Base-by-base conservation (phyloP, 1,284 basidiomycete genomes). In the Microbotryomycetes sp. region DNA sequence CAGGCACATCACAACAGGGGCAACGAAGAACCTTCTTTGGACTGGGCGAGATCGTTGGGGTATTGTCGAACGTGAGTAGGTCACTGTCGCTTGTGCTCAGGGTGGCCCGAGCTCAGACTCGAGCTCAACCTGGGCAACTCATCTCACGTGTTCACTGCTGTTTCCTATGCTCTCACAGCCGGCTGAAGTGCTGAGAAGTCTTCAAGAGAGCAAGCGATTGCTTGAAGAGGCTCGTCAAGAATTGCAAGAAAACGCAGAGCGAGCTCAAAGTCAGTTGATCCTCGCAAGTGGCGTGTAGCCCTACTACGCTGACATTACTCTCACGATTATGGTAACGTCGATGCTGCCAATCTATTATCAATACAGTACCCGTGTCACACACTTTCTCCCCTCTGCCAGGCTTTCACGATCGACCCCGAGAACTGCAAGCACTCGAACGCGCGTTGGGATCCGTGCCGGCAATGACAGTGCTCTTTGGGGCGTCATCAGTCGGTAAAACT, bases 401-500 rank as follows among this genome's bases (percentile, higher is more conserved):
- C 1, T 89, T 88, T 76, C 83, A 85, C 68, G 79, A 83, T 57
- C 81, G 88, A 3, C 82, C 81, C 46, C 79, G 81, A 23, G 88
- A 90, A 74, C 76, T 83, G 53, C 79, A 79, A 59, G 81, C 82
- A 9, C 76, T 90, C 45, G 82, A 85, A 67, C 80, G 83, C 56
- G 79, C 81, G 2, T 73, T 89, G 25, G 82, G 83, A 51, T 54
- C 55, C 0, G 60, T 71, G 0, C 70, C 58, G 4, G 54, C 84
- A 1, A 89, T 90, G 72, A 89, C 87, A 0, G 80, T 90, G 5
- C 76, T 90, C 2, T 89, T 87, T 66, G 88, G 88, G 6, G 85
- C 87, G n/a, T 86, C 84, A 5, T 83, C 16, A 83, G 71, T 86
- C 3, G 88, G 88, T 62, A 90, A 90, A 84, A 90, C 88, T 5